Evolutionary conservation across 2,329 filamentous ascomycete species (phyloP).

Genomic region (Aspergillus vadensis): DNA sequence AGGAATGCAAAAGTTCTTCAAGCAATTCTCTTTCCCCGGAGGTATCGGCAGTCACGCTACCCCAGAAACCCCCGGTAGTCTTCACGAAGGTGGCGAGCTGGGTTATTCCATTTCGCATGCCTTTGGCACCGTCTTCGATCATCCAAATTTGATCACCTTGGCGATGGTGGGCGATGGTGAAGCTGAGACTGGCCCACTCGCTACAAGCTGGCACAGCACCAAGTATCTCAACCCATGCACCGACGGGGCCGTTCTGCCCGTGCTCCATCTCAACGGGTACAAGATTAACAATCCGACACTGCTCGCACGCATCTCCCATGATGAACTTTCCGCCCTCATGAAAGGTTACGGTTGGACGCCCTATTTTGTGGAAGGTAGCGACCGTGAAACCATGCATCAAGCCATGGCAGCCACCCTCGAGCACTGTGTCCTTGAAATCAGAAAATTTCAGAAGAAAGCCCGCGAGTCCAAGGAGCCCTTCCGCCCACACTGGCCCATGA

Average conservation of each 20-base stretch:
- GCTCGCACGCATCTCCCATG: slow-evolving; percentile 71
- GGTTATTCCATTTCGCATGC: slow-evolving; percentile 81
- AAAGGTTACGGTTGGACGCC: slow-evolving; percentile 76
- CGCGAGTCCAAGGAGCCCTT: slow-evolving; percentile 69
- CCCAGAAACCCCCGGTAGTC: slow-evolving; percentile 73
- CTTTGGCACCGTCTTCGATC: slow-evolving; percentile 74
- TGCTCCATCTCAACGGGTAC: slow-evolving; percentile 79
- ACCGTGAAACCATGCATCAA: slow-evolving; percentile 75
- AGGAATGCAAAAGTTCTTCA: slow-evolving; percentile 76
- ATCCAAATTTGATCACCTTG: slow-evolving; percentile 72
- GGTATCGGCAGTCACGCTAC: slow-evolving; percentile 78
- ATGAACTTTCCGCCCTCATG: slow-evolving; percentile 70
- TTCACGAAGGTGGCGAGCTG: slow-evolving; percentile 79
- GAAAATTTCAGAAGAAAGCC: slow-evolving; percentile 68
- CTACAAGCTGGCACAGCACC: slow-evolving; percentile 78
- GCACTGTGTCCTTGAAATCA: slow-evolving; percentile 70
- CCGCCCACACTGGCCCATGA: slow-evolving; percentile 76
- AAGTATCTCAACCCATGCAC: slow-evolving; percentile 80
- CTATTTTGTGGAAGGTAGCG: slow-evolving; percentile 77
- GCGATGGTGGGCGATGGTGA: slow-evolving; percentile 82
- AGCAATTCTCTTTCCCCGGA: slow-evolving; percentile 79
- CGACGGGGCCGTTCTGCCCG: slow-evolving; percentile 74
- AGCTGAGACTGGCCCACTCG: slow-evolving; percentile 76
- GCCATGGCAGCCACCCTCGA: slow-evolving; percentile 79
- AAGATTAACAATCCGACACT: slow-evolving; percentile 82